Evolutionary conservation across 2,329 filamentous ascomycete species (phyloP).

Genomic region (Fusarium napiforme): DNA sequence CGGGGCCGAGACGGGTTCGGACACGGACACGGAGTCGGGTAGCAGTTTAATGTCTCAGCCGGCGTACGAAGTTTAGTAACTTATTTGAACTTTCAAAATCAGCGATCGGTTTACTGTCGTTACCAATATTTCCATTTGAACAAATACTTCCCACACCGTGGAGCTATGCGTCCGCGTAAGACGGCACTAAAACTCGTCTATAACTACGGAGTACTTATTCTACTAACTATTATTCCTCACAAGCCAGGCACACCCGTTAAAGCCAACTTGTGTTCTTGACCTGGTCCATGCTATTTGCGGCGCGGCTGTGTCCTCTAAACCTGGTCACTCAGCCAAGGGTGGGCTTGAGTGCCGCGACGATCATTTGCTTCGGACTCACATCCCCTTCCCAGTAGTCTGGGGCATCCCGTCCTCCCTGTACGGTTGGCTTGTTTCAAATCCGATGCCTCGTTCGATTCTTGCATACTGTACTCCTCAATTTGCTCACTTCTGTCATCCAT

Average conservation of each 20-base stretch:
- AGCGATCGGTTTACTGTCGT: constrained; percentile 1
- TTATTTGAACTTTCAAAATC: not conserved
- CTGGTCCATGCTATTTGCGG: constrained; percentile 42
- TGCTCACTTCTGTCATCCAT: constrained; percentile 2
- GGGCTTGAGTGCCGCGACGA: constrained; percentile 45
- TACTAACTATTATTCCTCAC: not conserved
- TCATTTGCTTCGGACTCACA: constrained; percentile 40
- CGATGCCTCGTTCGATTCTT: constrained; percentile 45
- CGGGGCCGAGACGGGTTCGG: constrained; percentile 22
- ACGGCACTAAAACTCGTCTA: not conserved
- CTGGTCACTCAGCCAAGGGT: constrained; percentile 23
- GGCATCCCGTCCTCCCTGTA: constrained; percentile 42
- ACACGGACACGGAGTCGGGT: constrained; percentile 1
- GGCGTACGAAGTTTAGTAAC: not conserved
- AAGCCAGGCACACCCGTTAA: constrained; percentile 1
- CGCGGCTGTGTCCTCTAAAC: constrained; percentile 42
- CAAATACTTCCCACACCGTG: not conserved
- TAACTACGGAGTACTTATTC: not conserved
- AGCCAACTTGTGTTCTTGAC: constrained; percentile 2
- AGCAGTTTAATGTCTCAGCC: constrained; percentile 6
- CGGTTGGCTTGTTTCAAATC: constrained; percentile 42
- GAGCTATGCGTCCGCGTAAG: not conserved
- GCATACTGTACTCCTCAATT: constrained; percentile 37
- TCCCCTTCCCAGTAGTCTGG: constrained; percentile 42
- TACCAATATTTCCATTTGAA: not conserved